Conservation (phyloP, 2,329 filamentous ascomycete species). For the Berkeleyomyces rouxiae region DNA sequence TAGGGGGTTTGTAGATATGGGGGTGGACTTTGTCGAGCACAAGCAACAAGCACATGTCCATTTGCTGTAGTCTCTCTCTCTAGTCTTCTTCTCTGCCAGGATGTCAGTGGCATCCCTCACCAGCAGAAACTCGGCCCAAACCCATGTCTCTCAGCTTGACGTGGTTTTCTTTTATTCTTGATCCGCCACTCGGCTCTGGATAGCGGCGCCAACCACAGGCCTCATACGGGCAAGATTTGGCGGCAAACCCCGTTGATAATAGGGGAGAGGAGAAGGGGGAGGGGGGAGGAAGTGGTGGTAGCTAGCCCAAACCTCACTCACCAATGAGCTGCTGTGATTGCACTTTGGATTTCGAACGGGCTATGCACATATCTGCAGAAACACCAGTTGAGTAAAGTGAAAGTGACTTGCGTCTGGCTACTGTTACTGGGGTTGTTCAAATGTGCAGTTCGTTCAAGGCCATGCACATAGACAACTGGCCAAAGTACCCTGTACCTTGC, state of each 20-base stretch:
- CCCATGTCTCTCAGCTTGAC: neutral
- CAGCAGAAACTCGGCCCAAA: neutral
- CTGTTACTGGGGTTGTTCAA: neutral
- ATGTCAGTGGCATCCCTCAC: neutral
- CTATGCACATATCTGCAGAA: neutral
- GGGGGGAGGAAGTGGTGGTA: neutral
- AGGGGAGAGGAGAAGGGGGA: neutral
- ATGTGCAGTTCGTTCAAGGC: neutral
- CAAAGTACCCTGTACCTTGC: neutral
- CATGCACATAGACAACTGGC: neutral
- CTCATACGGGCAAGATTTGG: neutral
- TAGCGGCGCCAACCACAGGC: neutral
- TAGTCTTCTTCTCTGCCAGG: neutral
- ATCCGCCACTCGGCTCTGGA: neutral
- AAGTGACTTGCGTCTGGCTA: neutral
- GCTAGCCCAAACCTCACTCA: too few species aligned
- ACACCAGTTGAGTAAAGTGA: neutral
- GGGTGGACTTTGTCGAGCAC: too few species aligned
- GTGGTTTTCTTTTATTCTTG: neutral
- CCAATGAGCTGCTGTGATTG: too few species aligned
- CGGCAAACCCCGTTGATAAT: neutral
- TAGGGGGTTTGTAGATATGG: too few species aligned
- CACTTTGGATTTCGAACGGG: too few species aligned
- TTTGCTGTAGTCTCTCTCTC: too few species aligned
- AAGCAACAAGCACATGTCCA: too few species aligned